Conservation (phyloP, 495 filamentous ascomycete species). For the Clavariopsis aquatica region DNA sequence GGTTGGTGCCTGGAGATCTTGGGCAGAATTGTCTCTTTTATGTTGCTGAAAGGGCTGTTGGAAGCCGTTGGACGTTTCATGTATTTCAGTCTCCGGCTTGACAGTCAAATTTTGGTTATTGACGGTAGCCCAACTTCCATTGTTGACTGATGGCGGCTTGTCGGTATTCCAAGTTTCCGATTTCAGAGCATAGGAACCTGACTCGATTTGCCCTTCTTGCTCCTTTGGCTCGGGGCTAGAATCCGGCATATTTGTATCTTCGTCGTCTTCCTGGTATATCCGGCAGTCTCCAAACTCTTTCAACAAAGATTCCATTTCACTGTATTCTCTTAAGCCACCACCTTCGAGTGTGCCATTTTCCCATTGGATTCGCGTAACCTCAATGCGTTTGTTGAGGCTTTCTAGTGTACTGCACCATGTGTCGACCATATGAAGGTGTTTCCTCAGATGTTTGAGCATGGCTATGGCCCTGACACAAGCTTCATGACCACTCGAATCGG, state of each 20-base stretch:
- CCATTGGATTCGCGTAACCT: background rate
- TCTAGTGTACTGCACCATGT: slow-evolving; percentile 62
- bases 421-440: slow-evolving; percentile 67
- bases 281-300: slow-evolving; percentile 57
- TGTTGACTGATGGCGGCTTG: background rate
- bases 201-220: background rate
- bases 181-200: background rate
- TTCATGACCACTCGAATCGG: background rate
- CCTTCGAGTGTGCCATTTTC: slow-evolving; percentile 38
- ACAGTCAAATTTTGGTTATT: background rate
- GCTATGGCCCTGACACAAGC: slow-evolving; percentile 23
- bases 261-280: slow-evolving; percentile 42
- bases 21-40: background rate
- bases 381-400: background rate
- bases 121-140: background rate
- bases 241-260: slow-evolving; percentile 42
- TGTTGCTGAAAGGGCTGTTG: background rate
- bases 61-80: background rate
- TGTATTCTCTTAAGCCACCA: slow-evolving; percentile 74
- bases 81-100: background rate
- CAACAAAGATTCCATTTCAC: slow-evolving; percentile 56
- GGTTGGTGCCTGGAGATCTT: background rate
- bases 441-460: slow-evolving; percentile 63
- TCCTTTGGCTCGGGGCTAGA: background rate
- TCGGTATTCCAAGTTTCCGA: background rate